Evolutionary conservation across 164 flowering plant genomes (phyloP).

Genomic region (Macadamia tetraphylla): DNA sequence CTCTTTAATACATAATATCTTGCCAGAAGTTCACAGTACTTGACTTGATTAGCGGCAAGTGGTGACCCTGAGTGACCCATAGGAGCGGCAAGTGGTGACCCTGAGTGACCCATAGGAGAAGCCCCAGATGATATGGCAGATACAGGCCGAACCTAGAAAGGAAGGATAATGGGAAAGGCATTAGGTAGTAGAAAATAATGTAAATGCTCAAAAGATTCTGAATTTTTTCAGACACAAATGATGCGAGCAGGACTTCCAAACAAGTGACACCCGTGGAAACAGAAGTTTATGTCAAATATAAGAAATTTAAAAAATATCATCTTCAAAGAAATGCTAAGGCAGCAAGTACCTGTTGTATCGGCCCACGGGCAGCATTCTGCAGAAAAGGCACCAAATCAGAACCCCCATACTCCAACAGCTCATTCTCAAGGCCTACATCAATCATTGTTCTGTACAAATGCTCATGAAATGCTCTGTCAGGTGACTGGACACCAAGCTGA

Average conservation of each 20-base stretch:
- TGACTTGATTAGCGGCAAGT: constrained; percentile 43
- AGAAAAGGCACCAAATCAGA: constrained; percentile 93
- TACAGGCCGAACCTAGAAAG: constrained; percentile 43
- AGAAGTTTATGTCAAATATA: neutral
- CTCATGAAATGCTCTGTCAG: constrained; percentile 84
- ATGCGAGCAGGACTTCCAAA: too few relatives aligned
- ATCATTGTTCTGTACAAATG: constrained; percentile 80
- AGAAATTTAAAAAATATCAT: constrained; percentile 1
- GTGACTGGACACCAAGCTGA: constrained; percentile 89
- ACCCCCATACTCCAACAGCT: constrained; percentile 91
- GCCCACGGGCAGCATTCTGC: constrained; percentile 70
- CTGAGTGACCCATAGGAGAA: constrained; percentile 39
- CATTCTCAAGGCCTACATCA: constrained; percentile 85
- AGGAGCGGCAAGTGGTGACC: constrained; percentile 29
- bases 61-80: constrained; percentile 37
- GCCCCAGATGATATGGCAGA: constrained; percentile 37
- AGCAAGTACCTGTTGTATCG: constrained; percentile 48
- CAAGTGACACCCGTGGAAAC: neutral
- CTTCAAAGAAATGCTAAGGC: neutral
- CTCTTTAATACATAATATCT: constrained; percentile 86
- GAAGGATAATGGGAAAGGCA: neutral
- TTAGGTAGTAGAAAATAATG: neutral
- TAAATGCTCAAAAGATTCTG: neutral
- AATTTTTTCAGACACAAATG: too few relatives aligned
- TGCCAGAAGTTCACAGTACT: constrained; percentile 88